Base-by-base conservation (phyloP, 129 eudicot species). In the Ambrosia trifida region DNA sequence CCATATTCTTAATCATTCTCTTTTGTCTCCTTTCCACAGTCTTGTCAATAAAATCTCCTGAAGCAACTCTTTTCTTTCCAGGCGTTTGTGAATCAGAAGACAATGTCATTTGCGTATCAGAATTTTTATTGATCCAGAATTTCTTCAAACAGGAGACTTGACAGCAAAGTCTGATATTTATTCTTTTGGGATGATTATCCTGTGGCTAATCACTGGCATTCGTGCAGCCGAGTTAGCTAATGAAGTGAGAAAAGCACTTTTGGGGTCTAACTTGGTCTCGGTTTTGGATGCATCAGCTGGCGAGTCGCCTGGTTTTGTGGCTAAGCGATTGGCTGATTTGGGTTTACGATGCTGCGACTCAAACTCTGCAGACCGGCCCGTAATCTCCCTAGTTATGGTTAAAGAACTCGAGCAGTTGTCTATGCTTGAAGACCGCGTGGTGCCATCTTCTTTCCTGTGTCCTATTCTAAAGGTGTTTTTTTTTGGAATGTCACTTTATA, bases 1-100 rank as follows among this genome's bases (percentile, higher is more conserved):
- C 97, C 80, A 93, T 69, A 46, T 89, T 89, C 79, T 89, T 89
- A 13, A 89, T 86, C 96, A 89, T 89, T 82, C 96, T 83, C 76
- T 90, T 90, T 78, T 90, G 96, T 79, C 96, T 85, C 84, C 95
- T 87, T 78, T 90, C 95, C 50, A 87, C 97, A 36, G 87, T 80
- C 80, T 81, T 90, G 71, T 90, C 97, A 62, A 80, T 84, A 62
- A 83, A 79, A 57, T 83, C 95, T 16, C 82, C 91, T 14, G 88
- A 81, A 32, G 85, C 94, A 66, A 35, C 77, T 80, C 95, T 74
- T 79, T 90, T 90, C 57, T 86, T 49, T 30, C 95, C 91, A 16
- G 80, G 80, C 4, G 84, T 76, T 70, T 84, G 96, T 11, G 87
- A 78, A 66, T 90, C 97, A 1, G 95, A 90, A 53, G 85, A 69